Evolutionary conservation across 2,329 filamentous ascomycete genomes (phyloP), one percentile per base, ranked within the genome.

Genomic region (Sporothrix mexicana): DNA sequence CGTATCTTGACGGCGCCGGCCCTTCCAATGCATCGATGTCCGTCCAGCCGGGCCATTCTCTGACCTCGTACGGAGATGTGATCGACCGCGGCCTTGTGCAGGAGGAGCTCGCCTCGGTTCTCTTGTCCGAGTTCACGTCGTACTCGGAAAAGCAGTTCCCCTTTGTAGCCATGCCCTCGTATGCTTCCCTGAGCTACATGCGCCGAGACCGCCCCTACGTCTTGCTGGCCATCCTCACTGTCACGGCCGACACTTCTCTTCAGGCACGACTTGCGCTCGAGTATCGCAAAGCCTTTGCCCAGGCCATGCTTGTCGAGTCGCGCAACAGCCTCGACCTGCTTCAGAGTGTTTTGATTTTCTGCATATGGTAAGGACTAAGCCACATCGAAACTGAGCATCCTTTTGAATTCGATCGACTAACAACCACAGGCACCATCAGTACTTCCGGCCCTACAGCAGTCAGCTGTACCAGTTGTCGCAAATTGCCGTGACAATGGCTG

Each of bases 401-500:
- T 4, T 15, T 5, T 15, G 23, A 30, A 12, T 2, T 10, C 15
- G 25, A 5, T 10, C 15, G 25, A 53, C 41, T 69, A 17, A 64
- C 57, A 53, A 15, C 15, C 9, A 12, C 13, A 77, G 75, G 76
- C 73, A 77, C 25, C 74, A 77, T 17, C 73, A 69, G 2, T 75
- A 74, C 13, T 74, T 74, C 70, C 73, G 69, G n/a, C 73, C 75
- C 1, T 72, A 67, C 23, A 73, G 64, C 70, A 74, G 55, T 20
- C 75, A 77, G 69, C 66, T 77, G 43, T 77, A 77, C 57, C 76
- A 76, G 70, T 69, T 77, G 7, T 75, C 75, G 3, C 76, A 77
- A 64, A 74, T 76, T 0, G 76, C 76, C 36, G 75, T 75, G 9
- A 71, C 73, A 4, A 75, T 77, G 74, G 74, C 76, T 6, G 72